Conservation (phyloP, 192 early-diverging fungal species). For the Mortierella hygrophila region DNA sequence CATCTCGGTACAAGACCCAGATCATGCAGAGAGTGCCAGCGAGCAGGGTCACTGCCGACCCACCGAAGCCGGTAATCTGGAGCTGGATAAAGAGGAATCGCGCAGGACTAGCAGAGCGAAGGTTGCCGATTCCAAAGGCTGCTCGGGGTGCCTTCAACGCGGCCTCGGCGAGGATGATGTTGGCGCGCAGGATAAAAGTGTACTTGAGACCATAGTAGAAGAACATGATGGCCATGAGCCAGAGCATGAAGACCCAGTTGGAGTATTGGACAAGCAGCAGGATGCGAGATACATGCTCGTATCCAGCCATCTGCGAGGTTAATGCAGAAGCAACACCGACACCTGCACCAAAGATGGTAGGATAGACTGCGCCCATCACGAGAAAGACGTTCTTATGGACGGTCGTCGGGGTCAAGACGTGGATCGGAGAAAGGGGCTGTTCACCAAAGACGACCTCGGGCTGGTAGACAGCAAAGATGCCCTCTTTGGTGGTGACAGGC, state of each 20-base stretch:
- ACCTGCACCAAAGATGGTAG: constrained; percentile 31
- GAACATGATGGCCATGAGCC: constrained; percentile 52
- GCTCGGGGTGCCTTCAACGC: constrained; percentile 40
- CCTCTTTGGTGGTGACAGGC: constrained; percentile 42
- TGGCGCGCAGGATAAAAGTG: constrained; percentile 52
- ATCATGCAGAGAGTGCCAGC: constrained; percentile 51
- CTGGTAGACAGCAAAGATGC: constrained; percentile 49
- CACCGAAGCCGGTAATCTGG: constrained; percentile 51
- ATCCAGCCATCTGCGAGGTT: constrained; percentile 29
- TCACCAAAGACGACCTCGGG: constrained; percentile 31
- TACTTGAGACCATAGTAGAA: constrained; percentile 57
- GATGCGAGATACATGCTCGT: constrained; percentile 15
- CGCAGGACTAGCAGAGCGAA: constrained; percentile 40
- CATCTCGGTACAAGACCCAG: constrained; percentile 31
- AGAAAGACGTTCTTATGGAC: constrained; percentile 47
- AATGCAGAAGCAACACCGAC: constrained; percentile 36
- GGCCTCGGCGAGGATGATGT: constrained; percentile 49
- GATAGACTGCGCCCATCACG: constrained; percentile 48
- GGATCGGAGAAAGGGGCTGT: constrained; percentile 31
- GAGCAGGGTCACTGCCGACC: constrained; percentile 25
- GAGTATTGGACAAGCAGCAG: constrained; percentile 41
- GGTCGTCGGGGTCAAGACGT: constrained; percentile 46
- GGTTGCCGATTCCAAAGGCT: constrained; percentile 48
- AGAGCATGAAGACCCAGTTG: constrained; percentile 53
- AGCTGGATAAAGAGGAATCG: constrained; percentile 50